phyloP scores from a whole-genome alignment of 176 grass and related monocot genomes.

The Elaeis guineensis region DNA sequence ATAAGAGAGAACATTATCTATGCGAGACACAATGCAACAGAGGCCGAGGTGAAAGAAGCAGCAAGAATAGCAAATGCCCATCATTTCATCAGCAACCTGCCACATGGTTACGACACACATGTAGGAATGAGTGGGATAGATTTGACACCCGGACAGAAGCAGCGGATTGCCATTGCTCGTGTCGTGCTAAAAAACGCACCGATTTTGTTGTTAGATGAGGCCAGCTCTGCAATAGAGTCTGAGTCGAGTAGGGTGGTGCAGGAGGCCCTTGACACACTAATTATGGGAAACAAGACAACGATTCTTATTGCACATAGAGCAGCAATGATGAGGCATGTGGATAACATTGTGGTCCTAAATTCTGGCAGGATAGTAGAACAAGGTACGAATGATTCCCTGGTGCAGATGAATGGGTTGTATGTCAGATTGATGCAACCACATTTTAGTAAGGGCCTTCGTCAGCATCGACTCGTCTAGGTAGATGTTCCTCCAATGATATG shows the following conservation, averaged over 20 bases:
- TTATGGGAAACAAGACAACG: slow-evolving; percentile 99
- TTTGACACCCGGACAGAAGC: slow-evolving; percentile 90
- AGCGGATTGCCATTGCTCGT: slow-evolving; percentile 91
- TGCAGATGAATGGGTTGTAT: slow-evolving; percentile 89
- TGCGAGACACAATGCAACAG: slow-evolving; percentile 96
- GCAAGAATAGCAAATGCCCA: slow-evolving; percentile 97
- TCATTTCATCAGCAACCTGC: slow-evolving; percentile 97
- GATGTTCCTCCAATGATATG: neutral
- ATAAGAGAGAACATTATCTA: slow-evolving; percentile 99
- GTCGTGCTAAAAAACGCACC: slow-evolving; percentile 95
- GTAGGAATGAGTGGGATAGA: slow-evolving; percentile 98
- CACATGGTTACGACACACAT: slow-evolving; percentile 97
- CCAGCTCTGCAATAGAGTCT: slow-evolving; percentile 86
- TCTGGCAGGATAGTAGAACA: slow-evolving; percentile 96
- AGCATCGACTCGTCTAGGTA: slow-evolving; percentile 60
- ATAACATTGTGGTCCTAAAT: slow-evolving; percentile 94
- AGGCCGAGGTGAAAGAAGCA: slow-evolving; percentile 91
- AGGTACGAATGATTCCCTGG: slow-evolving; percentile 70
- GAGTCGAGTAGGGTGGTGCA: slow-evolving; percentile 97
- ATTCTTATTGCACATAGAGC: slow-evolving; percentile 96
- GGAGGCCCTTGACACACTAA: slow-evolving; percentile 91
- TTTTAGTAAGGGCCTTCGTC: slow-evolving; percentile 92
- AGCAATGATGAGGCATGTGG: slow-evolving; percentile 99
- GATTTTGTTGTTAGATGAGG: slow-evolving; percentile 92
- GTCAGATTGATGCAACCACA: slow-evolving; percentile 99